Conservation (phyloP, 2,329 filamentous ascomycete genomes). For the Metarhizium guizhouense region DNA sequence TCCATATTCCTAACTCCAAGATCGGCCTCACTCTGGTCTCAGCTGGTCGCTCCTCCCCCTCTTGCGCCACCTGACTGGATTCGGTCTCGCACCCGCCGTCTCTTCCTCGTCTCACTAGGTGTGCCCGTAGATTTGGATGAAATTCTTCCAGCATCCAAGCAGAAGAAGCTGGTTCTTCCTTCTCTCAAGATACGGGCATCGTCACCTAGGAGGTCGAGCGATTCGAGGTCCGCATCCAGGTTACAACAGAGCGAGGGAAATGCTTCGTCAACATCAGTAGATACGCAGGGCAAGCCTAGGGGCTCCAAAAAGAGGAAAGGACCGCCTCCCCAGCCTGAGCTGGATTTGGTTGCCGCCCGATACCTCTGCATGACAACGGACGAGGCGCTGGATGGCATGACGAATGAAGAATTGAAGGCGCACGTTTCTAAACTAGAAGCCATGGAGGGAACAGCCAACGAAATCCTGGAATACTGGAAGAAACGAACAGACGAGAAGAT, state of each 20-base stretch:
- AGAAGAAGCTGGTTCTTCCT: constrained; percentile 92
- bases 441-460: constrained; percentile 61
- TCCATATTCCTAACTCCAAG: constrained; percentile 76
- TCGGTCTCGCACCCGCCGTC: constrained; percentile 82
- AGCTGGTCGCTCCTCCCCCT: constrained; percentile 88
- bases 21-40: constrained; percentile 88
- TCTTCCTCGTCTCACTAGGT: constrained; percentile 91
- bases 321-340: constrained; percentile 59
- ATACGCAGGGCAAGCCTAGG: constrained; percentile 46
- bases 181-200: constrained; percentile 65
- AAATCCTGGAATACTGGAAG: constrained; percentile 81
- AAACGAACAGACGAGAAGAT: constrained; percentile 78
- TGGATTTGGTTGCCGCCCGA: constrained; percentile 71
- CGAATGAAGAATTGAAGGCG: constrained; percentile 61
- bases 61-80: constrained; percentile 97
- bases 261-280: constrained; percentile 48
- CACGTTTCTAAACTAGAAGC: constrained; percentile 64
- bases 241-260: constrained; percentile 40
- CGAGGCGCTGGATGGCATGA: constrained; percentile 72
- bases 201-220: constrained; percentile 46
- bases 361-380: constrained; percentile 78
- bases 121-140: constrained; percentile 96
- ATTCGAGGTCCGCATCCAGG: constrained; percentile 39
- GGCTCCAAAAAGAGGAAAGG: constrained; percentile 40
- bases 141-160: constrained; percentile 91